phyloP scores from a whole-genome alignment of 2,329 filamentous ascomycete species.

The Aspergillus sp. region DNA sequence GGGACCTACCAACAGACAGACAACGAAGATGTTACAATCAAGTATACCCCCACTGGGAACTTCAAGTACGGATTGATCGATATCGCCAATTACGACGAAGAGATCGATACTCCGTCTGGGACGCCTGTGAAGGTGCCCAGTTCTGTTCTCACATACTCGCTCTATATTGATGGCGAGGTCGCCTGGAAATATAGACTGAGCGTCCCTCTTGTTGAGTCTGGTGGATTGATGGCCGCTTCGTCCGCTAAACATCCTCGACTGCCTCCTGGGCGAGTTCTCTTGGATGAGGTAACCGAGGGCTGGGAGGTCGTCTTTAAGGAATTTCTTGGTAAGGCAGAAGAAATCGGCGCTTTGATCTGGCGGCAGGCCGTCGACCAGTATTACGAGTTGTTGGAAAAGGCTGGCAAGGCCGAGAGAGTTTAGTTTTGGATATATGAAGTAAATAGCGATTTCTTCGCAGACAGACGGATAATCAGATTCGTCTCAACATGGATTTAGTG shows the following conservation, averaged over 20 bases:
- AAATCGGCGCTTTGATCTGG: slow-evolving; percentile 7
- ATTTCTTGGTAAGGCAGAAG: slow-evolving; percentile 15
- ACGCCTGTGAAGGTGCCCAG: slow-evolving; percentile 14
- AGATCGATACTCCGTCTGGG: slow-evolving; percentile 9
- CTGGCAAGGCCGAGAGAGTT: slow-evolving; percentile 12
- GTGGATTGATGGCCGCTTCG: slow-evolving; percentile 1
- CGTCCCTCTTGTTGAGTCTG: slow-evolving; percentile 24
- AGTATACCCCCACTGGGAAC: slow-evolving; percentile 77
- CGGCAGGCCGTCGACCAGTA: slow-evolving; percentile 6
- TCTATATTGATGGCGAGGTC: slow-evolving; percentile 78
- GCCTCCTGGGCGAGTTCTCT: slow-evolving; percentile 27
- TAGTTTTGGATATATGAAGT: background rate
- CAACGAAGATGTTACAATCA: slow-evolving; percentile 74
- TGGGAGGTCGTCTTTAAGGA: slow-evolving; percentile 17
- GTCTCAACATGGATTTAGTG: too few species aligned
- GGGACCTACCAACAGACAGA: slow-evolving; percentile 79
- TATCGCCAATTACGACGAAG: slow-evolving; percentile 61
- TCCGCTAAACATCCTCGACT: slow-evolving; percentile 11
- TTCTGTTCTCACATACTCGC: slow-evolving; percentile 70
- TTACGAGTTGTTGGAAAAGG: slow-evolving; percentile 11
- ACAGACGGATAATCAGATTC: too few species aligned
- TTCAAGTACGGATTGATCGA: slow-evolving; percentile 84
- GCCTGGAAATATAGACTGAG: slow-evolving; percentile 58
- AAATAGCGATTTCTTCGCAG: too few species aligned
- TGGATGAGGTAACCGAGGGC: slow-evolving; percentile 18